Evolutionary conservation across 129 eudicot genomes (phyloP).

Genomic region (Flaveria trinervia): DNA sequence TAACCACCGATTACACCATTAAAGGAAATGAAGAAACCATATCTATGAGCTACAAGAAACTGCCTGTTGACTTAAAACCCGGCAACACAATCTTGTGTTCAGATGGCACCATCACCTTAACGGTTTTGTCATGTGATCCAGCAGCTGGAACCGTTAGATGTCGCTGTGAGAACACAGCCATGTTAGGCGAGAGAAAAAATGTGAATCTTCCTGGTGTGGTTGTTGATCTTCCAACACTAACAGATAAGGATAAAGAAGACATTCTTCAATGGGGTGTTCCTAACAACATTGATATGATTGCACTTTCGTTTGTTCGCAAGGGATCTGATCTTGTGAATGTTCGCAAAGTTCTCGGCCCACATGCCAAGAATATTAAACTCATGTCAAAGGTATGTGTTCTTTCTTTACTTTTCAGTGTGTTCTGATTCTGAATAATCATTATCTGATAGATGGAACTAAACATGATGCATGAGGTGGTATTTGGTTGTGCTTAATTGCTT

Average conservation of each 20-base stretch:
- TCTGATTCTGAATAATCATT: not conserved
- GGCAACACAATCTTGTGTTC: slow-evolving; percentile 85
- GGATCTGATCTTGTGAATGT: slow-evolving; percentile 82
- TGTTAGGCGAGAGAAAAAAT: slow-evolving; percentile 83
- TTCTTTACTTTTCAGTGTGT: not conserved
- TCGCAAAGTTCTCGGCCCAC: slow-evolving; percentile 69
- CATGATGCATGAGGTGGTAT: not conserved
- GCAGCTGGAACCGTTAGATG: slow-evolving; percentile 81
- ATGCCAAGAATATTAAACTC: slow-evolving; percentile 62
- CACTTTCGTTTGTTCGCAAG: slow-evolving; percentile 75
- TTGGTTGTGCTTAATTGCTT: not conserved
- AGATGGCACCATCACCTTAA: slow-evolving; percentile 84
- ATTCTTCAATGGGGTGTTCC: slow-evolving; percentile 83
- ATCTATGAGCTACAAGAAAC: slow-evolving; percentile 89
- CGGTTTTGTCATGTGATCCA: slow-evolving; percentile 70
- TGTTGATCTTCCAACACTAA: slow-evolving; percentile 78
- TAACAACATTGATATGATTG: slow-evolving; percentile 77
- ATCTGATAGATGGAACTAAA: too few relatives aligned
- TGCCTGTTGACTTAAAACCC: slow-evolving; percentile 79
- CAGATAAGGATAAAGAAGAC: slow-evolving; percentile 82
- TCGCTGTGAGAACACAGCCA: slow-evolving; percentile 84
- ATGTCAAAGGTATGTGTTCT: slow-evolving; percentile 66
- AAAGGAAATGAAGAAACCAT: slow-evolving; percentile 73
- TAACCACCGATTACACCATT: slow-evolving; percentile 78
- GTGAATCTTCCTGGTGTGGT: slow-evolving; percentile 91